Evolutionary conservation across 352 stramenopile genomes (phyloP), one percentile per base, ranked within the genome.

Genomic region (Phytopythium aichiense): DNA sequence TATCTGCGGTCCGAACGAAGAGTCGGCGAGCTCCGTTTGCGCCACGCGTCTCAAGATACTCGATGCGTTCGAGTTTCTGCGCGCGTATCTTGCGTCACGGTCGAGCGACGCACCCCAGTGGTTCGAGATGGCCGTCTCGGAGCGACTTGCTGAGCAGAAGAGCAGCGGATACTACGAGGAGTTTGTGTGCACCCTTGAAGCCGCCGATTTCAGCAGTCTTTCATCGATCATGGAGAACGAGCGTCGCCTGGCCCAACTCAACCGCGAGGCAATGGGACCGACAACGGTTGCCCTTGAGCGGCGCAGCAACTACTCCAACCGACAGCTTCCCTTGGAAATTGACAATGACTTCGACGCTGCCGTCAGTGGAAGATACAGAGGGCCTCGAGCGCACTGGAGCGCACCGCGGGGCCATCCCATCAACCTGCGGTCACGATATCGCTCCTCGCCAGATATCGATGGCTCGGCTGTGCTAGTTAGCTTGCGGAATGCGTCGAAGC

Each of bases 31-130:
- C 63, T 74, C 68, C 1, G 74, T 71, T 0, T 60, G 68, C 13
- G 66, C 66, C 7, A 76, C 73, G 66, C 75, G 75, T 48, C 60
- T 71, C 35, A 61, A 63, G 37, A 70, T 79, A 25, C 64, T 73
- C 58, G 67, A 64, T 55, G 68, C 66, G 20, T 79, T 79, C 45
- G 58, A 62, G 51, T 72, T 63, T 13, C 52, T 79, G 35, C 66
- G 63, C 13, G 63, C 43, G 38, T 67, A 76, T 16, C 68, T 79
- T 0, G 58, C 64, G n/a, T 66, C 67, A 31, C 53, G 75, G 40
- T 63, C 66, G 49, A 68, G 58, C 49, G 63, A 76, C 46, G 68
- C 66, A 45, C 72, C 72, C 5, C 68, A 74, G 40, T 79, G 72
- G 72, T 79, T 79, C 37, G 60, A 54, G 0, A 79, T 79, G 72